Evolutionary conservation across 2,329 filamentous ascomycete species (phyloP).

Genomic region (Pseudocercospora musae): DNA sequence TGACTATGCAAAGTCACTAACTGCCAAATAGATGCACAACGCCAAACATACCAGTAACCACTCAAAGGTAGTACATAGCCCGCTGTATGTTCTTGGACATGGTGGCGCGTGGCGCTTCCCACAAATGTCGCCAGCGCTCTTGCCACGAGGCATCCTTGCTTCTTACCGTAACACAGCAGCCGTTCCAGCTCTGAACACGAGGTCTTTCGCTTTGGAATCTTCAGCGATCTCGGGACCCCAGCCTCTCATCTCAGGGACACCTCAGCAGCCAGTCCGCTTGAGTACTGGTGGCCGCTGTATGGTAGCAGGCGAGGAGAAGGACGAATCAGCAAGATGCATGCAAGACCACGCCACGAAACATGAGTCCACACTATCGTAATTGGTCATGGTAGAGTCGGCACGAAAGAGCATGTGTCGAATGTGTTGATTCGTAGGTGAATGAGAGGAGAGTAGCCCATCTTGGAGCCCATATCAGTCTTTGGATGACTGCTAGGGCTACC

Average conservation of each 20-base stretch:
- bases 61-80: too few relatives aligned
- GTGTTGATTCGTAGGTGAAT: too few relatives aligned
- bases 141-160: neutral
- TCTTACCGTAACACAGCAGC: neutral
- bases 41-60: too few relatives aligned
- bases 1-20: too few relatives aligned
- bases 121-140: neutral
- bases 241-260: neutral
- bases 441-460: too few relatives aligned
- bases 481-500: too few relatives aligned
- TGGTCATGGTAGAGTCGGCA: too few relatives aligned
- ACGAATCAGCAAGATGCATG: too few relatives aligned
- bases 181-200: neutral
- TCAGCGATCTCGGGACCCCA: neutral
- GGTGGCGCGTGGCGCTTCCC: neutral
- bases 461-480: too few relatives aligned
- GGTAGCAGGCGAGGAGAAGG: neutral
- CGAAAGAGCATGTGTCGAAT: too few relatives aligned
- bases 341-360: neutral
- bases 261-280: neutral
- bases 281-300: neutral
- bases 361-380: too few relatives aligned
- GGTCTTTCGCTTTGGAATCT: neutral
- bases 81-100: neutral
- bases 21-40: too few relatives aligned